Conservation (phyloP, 192 early-diverging fungal genomes). For the Jimgerdemannia lactiflua region DNA sequence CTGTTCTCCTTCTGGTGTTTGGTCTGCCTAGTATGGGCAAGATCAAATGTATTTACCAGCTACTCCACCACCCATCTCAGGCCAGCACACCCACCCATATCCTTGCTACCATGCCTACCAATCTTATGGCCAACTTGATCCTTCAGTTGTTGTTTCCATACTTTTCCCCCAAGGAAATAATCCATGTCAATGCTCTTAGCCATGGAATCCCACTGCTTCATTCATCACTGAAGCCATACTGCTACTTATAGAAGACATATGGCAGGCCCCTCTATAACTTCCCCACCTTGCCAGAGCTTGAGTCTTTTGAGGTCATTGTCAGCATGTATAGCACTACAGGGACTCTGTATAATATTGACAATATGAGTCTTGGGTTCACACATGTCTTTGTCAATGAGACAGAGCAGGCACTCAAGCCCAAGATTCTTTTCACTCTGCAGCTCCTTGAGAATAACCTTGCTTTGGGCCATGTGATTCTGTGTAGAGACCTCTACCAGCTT, state of each 20-base stretch:
- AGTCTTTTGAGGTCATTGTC: constrained; percentile 42
- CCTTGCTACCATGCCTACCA: constrained; percentile 47
- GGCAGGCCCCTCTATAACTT: constrained; percentile 37
- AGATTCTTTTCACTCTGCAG: constrained; percentile 42
- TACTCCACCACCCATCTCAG: constrained; percentile 28
- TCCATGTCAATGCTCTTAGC: constrained; percentile 41
- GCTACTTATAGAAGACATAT: no score
- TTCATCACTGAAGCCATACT: constrained; percentile 23
- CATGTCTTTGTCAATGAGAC: constrained; percentile 57
- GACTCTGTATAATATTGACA: constrained; percentile 36
- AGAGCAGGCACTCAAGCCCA: constrained; percentile 53
- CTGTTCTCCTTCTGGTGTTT: background rate
- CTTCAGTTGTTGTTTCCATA: constrained; percentile 37
- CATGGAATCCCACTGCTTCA: constrained; percentile 41
- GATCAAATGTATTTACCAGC: constrained; percentile 45
- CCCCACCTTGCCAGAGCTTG: constrained; percentile 33
- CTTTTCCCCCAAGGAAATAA: constrained; percentile 28
- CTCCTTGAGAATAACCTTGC: constrained; percentile 31
- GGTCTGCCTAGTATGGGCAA: constrained; percentile 47
- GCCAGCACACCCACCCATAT: constrained; percentile 21
- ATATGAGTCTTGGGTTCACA: constrained; percentile 36
- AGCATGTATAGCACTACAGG: constrained; percentile 46
- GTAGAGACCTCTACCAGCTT: constrained; percentile 52
- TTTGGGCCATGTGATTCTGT: constrained; percentile 42
- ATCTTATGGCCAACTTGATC: constrained; percentile 52